Conservation (phyloP, 2,329 filamentous ascomycete genomes). For the Monosporascus cannonballus region DNA sequence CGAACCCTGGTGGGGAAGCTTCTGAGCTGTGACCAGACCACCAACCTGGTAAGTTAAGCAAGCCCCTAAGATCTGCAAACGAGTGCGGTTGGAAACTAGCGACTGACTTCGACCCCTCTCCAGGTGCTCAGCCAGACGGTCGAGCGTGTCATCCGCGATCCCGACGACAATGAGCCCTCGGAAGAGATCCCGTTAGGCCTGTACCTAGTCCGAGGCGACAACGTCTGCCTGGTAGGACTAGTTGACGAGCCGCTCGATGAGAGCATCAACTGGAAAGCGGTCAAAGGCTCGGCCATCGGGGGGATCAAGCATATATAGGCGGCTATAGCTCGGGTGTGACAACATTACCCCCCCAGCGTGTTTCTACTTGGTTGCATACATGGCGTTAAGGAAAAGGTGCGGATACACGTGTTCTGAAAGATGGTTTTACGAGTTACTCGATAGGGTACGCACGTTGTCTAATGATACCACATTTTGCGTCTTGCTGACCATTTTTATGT, state of each 20-base stretch:
- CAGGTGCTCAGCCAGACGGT: constrained; percentile 75
- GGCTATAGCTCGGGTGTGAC: not conserved
- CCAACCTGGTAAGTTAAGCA: constrained; percentile 63
- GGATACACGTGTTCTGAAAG: not conserved
- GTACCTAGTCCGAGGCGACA: constrained; percentile 90
- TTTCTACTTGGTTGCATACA: constrained; percentile 17
- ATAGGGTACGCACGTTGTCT: constrained; percentile 27
- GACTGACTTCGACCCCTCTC: not conserved
- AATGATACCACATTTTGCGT: constrained; percentile 26
- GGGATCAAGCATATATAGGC: constrained; percentile 68
- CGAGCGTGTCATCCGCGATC: constrained; percentile 83
- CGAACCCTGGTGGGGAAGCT: constrained; percentile 79
- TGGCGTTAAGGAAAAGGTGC: constrained; percentile 18
- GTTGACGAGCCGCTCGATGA: constrained; percentile 85
- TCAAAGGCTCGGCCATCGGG: constrained; percentile 77
- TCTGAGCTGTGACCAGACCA: constrained; percentile 81
- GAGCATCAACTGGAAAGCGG: constrained; percentile 89
- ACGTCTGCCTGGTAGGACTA: constrained; percentile 82
- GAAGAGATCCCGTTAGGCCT: constrained; percentile 77
- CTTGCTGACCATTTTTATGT: constrained; percentile 21
- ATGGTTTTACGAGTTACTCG: constrained; percentile 9
- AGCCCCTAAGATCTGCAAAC: not conserved
- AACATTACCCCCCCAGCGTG: not conserved
- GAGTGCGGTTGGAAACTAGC: not conserved
- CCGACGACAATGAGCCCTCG: constrained; percentile 76